These are phyloP conservation scores for Blastomyces parvus DNA, from an alignment of 2,329 filamentous ascomycete species.

Conservation along the genomic window DNA sequence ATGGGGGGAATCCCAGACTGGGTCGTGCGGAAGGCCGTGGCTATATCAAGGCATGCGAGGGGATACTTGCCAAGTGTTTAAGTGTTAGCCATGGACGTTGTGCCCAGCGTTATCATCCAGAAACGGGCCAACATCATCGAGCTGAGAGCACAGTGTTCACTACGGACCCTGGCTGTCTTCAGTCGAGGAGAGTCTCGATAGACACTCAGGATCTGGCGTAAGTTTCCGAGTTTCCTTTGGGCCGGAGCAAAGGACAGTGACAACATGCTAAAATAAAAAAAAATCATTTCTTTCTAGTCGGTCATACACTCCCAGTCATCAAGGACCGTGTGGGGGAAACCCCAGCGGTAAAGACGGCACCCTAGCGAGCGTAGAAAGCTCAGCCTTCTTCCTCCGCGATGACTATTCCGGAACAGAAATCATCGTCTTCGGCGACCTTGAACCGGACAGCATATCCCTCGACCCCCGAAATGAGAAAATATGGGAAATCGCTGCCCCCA, in stretches of 20 bases:
- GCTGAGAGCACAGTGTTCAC: conserved; percentile 37
- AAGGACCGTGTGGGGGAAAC: neutral
- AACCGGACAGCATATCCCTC: conserved; percentile 77
- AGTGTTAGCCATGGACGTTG: conserved; percentile 84
- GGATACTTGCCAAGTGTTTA: conserved; percentile 79
- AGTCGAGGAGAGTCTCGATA: conserved; percentile 27
- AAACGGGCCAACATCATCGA: conserved; percentile 49
- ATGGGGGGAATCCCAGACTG: conserved; percentile 76
- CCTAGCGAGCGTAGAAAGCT: conserved; percentile 54
- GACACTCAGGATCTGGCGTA: conserved; percentile 28
- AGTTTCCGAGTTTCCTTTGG: conserved; percentile 5
- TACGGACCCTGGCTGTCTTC: conserved; percentile 42
- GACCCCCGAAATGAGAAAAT: conserved; percentile 71
- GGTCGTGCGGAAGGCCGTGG: conserved; percentile 71
- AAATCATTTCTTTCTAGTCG: neutral
- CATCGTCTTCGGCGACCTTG: conserved; percentile 90
- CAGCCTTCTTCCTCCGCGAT: conserved; percentile 86
- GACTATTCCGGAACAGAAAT: conserved; percentile 62
- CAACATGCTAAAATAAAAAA: neutral
- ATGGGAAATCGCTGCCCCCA: conserved; percentile 82
- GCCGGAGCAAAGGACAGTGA: neutral
- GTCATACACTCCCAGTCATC: conserved; percentile 1
- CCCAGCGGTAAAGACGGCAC: conserved; percentile 9
- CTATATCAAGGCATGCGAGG: conserved; percentile 81
- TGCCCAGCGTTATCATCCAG: conserved; percentile 54